These are phyloP conservation scores for Xylaria hypoxylon DNA, from an alignment of 2,329 filamentous ascomycete species.

Conservation along the genomic window DNA sequence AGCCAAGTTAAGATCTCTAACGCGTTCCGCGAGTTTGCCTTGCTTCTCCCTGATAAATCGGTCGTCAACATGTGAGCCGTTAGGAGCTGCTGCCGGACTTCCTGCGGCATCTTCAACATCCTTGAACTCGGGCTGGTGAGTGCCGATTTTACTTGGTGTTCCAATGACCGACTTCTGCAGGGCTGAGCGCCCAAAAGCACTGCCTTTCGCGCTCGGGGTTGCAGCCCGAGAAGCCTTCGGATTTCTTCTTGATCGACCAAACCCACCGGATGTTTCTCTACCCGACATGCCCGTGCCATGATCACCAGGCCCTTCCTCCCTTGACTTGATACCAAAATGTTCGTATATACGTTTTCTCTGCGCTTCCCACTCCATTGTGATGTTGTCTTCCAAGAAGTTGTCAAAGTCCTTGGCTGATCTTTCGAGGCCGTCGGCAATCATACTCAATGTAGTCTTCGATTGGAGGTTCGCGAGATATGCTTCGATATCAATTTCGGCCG, in stretches of 20 bases:
- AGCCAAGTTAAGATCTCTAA: conserved; percentile 81
- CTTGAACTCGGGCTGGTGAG: conserved; percentile 73
- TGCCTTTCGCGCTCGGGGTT: conserved; percentile 58
- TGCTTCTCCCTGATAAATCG: conserved; percentile 87
- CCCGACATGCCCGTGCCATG: conserved; percentile 52
- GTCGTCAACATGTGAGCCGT: conserved; percentile 72
- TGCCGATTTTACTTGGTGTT: conserved; percentile 75
- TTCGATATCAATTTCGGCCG: conserved; percentile 74
- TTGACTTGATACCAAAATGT: conserved; percentile 87
- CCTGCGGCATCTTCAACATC: conserved; percentile 73
- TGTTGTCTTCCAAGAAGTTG: conserved; percentile 90
- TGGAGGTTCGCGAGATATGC: conserved; percentile 88
- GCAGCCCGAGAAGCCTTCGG: conserved; percentile 53
- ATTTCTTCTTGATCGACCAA: conserved; percentile 69
- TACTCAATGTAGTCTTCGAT: conserved; percentile 88
- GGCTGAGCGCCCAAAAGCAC: conserved; percentile 72
- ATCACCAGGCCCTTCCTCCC: conserved; percentile 58
- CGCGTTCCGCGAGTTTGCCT: conserved; percentile 79
- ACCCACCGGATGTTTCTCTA: conserved; percentile 65
- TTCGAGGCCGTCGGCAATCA: conserved; percentile 91
- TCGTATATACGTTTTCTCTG: conserved; percentile 94
- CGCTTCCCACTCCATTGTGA: conserved; percentile 94
- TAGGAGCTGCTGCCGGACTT: conserved; percentile 58
- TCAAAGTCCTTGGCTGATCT: conserved; percentile 93
- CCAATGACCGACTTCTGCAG: conserved; percentile 90